Conservation (phyloP, 208 protist genomes). For the Willaertia magna region DNA sequence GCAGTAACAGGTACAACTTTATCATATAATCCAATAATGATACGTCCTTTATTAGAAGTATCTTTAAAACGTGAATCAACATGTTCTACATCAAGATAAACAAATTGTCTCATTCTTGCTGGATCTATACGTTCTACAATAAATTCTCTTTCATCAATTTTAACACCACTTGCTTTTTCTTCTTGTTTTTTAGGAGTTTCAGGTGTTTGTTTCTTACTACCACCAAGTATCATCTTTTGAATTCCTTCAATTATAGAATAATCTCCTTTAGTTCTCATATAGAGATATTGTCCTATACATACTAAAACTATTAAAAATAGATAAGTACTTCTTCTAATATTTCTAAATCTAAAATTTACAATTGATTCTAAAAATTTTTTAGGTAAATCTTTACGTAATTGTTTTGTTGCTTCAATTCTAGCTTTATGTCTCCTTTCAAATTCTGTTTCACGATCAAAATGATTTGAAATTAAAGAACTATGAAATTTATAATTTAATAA, state of each 20-base stretch:
- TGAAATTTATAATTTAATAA: too few species aligned
- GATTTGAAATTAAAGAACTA: too few species aligned
- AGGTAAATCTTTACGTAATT: not conserved
- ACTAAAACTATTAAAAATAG: not conserved
- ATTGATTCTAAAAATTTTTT: not conserved
- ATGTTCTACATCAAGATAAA: not conserved
- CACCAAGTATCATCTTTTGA: not conserved
- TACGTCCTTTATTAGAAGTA: not conserved
- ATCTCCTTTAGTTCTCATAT: not conserved
- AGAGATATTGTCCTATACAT: not conserved
- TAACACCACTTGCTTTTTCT: not conserved
- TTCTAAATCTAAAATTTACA: not conserved
- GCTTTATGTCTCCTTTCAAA: not conserved
- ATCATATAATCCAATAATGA: constrained; percentile 31
- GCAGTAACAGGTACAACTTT: constrained; percentile 41
- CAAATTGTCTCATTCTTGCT: not conserved
- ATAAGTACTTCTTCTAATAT: not conserved
- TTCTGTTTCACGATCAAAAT: not conserved
- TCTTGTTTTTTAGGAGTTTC: not conserved
- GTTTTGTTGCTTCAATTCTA: not conserved
- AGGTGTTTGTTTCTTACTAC: not conserved
- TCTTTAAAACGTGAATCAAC: not conserved
- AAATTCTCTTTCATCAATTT: not conserved
- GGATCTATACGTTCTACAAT: not conserved
- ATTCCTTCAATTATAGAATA: not conserved